Evolutionary conservation across 2,329 filamentous ascomycete species (phyloP).

Genomic region (Fusarium denticulatum): DNA sequence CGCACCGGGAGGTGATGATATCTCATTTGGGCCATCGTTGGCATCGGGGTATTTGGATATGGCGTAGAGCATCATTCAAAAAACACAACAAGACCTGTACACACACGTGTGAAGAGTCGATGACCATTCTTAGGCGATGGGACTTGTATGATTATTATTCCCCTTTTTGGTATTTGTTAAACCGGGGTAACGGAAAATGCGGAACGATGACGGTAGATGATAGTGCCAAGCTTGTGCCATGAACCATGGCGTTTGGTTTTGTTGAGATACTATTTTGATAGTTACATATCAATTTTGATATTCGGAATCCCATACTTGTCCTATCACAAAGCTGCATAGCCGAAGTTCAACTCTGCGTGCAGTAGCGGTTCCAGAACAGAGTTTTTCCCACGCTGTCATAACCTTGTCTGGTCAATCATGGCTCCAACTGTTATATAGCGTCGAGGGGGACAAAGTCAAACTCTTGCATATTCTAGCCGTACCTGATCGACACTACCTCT

Average conservation of each 20-base stretch:
- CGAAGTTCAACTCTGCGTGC: neutral
- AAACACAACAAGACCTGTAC: neutral
- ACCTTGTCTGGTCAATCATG: conserved; percentile 17
- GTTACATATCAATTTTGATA: neutral
- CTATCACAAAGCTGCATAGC: neutral
- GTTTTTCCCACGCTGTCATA: conserved; percentile 12
- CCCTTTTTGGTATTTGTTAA: conserved; percentile 7
- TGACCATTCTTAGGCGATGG: neutral
- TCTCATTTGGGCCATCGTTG: conserved; percentile 47
- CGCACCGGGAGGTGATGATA: conserved; percentile 44
- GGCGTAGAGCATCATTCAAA: conserved; percentile 25
- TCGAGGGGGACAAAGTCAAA: conserved; percentile 9
- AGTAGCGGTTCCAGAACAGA: conserved; percentile 7
- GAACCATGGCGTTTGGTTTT: conserved; percentile 26
- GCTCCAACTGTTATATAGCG: neutral
- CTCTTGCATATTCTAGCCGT: conserved; percentile 17
- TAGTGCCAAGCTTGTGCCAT: neutral
- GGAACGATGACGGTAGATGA: conserved; percentile 11
- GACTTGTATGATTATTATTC: conserved; percentile 30
- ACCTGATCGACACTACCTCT: conserved; percentile 26
- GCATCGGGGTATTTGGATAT: conserved; percentile 51
- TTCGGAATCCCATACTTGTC: neutral
- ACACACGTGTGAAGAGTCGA: neutral
- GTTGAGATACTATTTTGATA: conserved; percentile 6
- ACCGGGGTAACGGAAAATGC: conserved; percentile 5